Evolutionary conservation across 257 asterid species (phyloP), one percentile per base, ranked within the genome.

Genomic region (Solanum lycopersicoides): DNA sequence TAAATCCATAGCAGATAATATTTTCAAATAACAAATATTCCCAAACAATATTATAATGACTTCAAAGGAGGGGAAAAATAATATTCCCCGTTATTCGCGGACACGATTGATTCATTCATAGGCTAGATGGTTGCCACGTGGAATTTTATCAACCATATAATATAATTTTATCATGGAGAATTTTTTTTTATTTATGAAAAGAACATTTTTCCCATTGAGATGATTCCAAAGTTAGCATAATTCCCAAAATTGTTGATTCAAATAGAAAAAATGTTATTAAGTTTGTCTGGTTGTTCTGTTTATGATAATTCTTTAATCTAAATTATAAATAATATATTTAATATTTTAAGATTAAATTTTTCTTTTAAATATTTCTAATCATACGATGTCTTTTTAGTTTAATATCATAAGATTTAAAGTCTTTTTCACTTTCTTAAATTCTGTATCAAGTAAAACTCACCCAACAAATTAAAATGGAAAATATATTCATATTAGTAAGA

Each of bases 91-190:
- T 71, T 74, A 74, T 74, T 59, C 34, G 68, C n/a, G 25, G 77
- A 32, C 12, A 71, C n/a, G 7, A 16, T 84, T 45, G 88, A 45
- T 35, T 69, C 44, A 66, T 45, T 83, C 83, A 45, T 35, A 37
- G 83, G 84, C 50, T 75, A 75, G 12, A 13, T 84, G 80, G 85
- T 13, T 68, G 88, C 88, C 89, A 68, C 50, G 86, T 89, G 90
- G 84, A 34, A 9, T 20, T 63, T 4, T 69, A 6, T 59, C 45
- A 39, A 23, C 87, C 85, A 18, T 47, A 63, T 25, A 59, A 15
- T 69, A 28, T 66, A 8, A 37, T 37, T 37, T 37, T 37, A 37
- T 37, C 6, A 37, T 37, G 39, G 1, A 37, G 14, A 28, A 28
- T 28, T 28, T 28, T 28, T 28, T 28, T 28, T 28, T 28, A 28